Percentiles rank a stretch among this genome's conserved stretches.
Conservation (phyloP, 176 grass and related monocot genomes). For the Tillandsia fasciculata region DNA sequence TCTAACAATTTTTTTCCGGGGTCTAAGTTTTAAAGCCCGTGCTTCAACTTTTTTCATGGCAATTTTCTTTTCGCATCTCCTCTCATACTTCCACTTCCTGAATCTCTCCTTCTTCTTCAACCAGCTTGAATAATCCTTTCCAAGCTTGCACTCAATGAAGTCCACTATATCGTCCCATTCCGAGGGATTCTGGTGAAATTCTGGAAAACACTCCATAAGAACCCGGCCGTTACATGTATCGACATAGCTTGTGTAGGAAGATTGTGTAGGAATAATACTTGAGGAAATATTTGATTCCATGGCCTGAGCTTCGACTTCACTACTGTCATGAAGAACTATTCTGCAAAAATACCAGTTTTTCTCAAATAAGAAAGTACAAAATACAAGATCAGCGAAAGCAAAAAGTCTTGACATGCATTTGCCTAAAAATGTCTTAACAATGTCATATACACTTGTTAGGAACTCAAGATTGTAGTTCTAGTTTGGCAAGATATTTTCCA, state of each 20-base stretch:
- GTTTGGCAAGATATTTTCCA: no score
- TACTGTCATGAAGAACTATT: not conserved
- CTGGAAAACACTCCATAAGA: slow-evolving; percentile 18
- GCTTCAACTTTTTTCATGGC: not conserved
- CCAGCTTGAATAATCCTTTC: slow-evolving; percentile 28
- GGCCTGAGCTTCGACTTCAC: not conserved
- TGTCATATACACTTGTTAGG: no score
- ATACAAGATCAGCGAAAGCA: no score
- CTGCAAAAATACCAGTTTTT: not conserved
- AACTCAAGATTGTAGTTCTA: no score
- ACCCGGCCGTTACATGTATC: not conserved
- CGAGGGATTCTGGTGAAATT: not conserved
- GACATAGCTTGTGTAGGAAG: not conserved
- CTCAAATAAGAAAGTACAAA: no score
- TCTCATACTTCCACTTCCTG: slow-evolving; percentile 12
- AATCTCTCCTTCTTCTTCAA: slow-evolving; percentile 17
- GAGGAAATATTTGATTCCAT: not conserved
- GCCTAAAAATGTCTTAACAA: no score
- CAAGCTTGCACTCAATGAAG: slow-evolving; percentile 29
- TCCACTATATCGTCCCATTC: slow-evolving; percentile 30
- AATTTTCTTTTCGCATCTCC: not conserved
- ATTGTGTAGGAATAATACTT: not conserved
- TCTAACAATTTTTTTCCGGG: not conserved
- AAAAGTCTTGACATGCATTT: no score
- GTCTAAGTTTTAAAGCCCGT: not conserved